Evolutionary conservation across 768 basidiomycete genomes (phyloP).

Genomic region (Rhodotorula kratochvilovae): DNA sequence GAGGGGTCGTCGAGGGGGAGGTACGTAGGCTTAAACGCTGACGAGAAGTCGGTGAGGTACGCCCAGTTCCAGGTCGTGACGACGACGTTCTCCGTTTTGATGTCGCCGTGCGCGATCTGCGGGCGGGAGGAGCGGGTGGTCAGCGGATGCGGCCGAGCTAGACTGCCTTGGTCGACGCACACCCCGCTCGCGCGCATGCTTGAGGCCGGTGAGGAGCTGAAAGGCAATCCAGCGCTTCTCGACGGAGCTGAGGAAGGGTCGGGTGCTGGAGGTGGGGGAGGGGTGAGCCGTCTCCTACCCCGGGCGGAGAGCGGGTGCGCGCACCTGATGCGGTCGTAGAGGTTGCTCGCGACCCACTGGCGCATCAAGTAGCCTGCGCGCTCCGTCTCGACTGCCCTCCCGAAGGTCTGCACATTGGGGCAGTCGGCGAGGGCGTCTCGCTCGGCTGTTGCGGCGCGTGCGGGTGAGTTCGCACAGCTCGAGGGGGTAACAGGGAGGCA

Average conservation of each 20-base stretch:
- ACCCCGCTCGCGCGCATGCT: slow-evolving; percentile 71
- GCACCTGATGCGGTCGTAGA: slow-evolving; percentile 96
- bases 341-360: slow-evolving; percentile 88
- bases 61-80: slow-evolving; percentile 96
- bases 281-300: background rate
- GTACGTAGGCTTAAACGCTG: slow-evolving; percentile 85
- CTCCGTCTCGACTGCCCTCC: slow-evolving; percentile 86
- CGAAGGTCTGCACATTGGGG: slow-evolving; percentile 81
- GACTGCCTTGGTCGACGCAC: slow-evolving; percentile 43
- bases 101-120: slow-evolving; percentile 88
- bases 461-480: background rate
- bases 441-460: slow-evolving; percentile 58
- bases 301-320: background rate
- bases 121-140: background rate
- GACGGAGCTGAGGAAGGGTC: slow-evolving; percentile 81
- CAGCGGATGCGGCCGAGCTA: background rate
- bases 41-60: slow-evolving; percentile 88
- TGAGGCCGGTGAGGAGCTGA: slow-evolving; percentile 78
- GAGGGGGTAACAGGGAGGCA: background rate
- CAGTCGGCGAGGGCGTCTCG: slow-evolving; percentile 77
- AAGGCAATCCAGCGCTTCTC: slow-evolving; percentile 99
- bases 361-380: slow-evolving; percentile 91
- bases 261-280: slow-evolving; percentile 61
- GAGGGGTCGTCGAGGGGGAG: slow-evolving; percentile 94
- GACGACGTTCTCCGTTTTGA: slow-evolving; percentile 94